Evolutionary conservation across 2,329 filamentous ascomycete species (phyloP), one percentile per base, ranked within the genome.

Genomic region (Diaporthe citrichinensis): DNA sequence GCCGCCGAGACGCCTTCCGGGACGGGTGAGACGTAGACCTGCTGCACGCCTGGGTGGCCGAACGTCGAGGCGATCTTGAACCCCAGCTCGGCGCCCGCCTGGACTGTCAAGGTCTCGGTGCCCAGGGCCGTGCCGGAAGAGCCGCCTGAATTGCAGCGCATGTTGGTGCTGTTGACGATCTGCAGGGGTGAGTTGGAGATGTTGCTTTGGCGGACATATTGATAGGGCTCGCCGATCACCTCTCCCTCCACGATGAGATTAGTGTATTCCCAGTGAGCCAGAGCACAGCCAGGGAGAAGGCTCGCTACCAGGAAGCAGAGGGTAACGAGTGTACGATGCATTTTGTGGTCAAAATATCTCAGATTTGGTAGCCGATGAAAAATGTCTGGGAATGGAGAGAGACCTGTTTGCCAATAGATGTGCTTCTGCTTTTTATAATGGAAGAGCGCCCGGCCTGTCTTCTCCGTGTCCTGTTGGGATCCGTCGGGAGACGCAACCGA

Each of bases 51-150:
- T 34, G 57, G 57, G 28, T 61, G 57, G 57, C 57, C 57, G 57
- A 61, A 61, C 2, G 57, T 61, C 34, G 34, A 39, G 34, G 57
- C 57, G 57, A 61, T 61, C 57, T 61, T 61, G 57, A 61, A 61
- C 10, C 57, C 57, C 9, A 61, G 36, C 57, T 61, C 57, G 57
- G 34, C 36, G 9, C 57, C 57, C 5, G 57, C 57, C 12, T 41
- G 57, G 5, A 61, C 57, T 1, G 34, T 61, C 57, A 61, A 23
- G 36, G 57, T 61, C 36, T 61, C 57, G 3, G 57, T 61, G 57
- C 57, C 57, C 12, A 61, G 57, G 10, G 57, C 57, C 9, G 34
- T 61, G 23, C 57, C 57, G 10, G 57, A 61, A 4, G 57, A 39
- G 23, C 57, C 57, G 23, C 57, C 57, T 0, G 57, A 61, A 23